phyloP scores from a whole-genome alignment of 108 stramenopile species.

The Cyclostephanos invisitatus region DNA sequence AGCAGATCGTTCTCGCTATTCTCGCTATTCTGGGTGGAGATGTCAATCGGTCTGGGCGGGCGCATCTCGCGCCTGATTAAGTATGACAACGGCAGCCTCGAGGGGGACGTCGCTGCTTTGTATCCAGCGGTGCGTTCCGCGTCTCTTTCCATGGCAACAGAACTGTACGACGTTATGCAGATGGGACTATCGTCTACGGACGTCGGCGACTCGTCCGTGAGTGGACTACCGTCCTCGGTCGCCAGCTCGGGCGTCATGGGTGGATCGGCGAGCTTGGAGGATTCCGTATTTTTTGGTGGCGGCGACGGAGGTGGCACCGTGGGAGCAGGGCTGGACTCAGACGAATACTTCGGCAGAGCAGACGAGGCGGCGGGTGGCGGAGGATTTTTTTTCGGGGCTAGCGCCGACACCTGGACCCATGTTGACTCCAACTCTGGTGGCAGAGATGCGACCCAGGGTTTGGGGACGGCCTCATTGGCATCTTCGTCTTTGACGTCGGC shows the following conservation, averaged over 20 bases:
- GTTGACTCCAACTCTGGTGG: conserved; percentile 6
- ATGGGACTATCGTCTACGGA: conserved; percentile 47
- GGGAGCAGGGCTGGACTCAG: conserved; percentile 14
- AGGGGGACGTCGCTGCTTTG: conserved; percentile 68
- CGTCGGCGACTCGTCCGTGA: conserved; percentile 50
- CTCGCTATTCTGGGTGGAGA: conserved; percentile 72
- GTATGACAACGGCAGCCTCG: conserved; percentile 64
- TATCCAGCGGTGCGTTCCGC: conserved; percentile 80
- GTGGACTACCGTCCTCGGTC: conserved; percentile 32
- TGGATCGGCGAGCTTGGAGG: conserved; percentile 71
- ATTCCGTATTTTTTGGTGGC: conserved; percentile 58
- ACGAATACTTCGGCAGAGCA: conserved; percentile 17
- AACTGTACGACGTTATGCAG: conserved; percentile 72
- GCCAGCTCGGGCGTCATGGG: conserved; percentile 67
- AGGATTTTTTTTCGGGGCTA: conserved; percentile 25
- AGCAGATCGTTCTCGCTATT: conserved; percentile 56
- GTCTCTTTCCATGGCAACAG: conserved; percentile 69
- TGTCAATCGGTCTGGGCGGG: conserved; percentile 63
- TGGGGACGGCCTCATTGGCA: conserved; percentile 18
- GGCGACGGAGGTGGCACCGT: background rate
- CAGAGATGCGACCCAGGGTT: conserved; percentile 12
- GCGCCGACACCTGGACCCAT: conserved; percentile 61
- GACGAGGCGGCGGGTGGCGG: conserved; percentile 49
- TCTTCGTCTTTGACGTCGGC: conserved; percentile 55
- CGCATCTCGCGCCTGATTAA: conserved; percentile 64